These are phyloP conservation scores for Stephania yunnanensis DNA, from an alignment of 164 flowering plant species.

Conservation along the genomic window DNA sequence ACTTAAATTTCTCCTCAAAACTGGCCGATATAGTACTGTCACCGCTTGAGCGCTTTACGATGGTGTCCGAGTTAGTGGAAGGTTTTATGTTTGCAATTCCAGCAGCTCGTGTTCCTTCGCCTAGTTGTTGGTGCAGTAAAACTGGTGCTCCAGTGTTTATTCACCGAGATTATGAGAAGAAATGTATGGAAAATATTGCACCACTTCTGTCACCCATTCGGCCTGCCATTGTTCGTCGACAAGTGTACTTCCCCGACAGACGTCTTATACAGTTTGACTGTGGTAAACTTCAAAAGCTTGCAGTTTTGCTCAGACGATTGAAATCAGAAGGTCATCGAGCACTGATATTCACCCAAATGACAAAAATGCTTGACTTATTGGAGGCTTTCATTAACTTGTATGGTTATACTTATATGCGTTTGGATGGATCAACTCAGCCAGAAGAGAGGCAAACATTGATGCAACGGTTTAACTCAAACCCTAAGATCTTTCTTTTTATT, in stretches of 20 bases:
- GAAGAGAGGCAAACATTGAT: slow-evolving; percentile 95
- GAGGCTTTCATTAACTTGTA: slow-evolving; percentile 93
- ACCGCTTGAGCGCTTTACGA: slow-evolving; percentile 75
- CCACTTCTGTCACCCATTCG: slow-evolving; percentile 82
- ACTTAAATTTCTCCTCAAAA: slow-evolving; percentile 57
- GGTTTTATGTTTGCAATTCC: slow-evolving; percentile 96
- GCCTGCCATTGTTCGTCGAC: slow-evolving; percentile 90
- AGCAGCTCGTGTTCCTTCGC: slow-evolving; percentile 82
- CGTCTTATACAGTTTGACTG: slow-evolving; percentile 97
- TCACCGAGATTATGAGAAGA: slow-evolving; percentile 42
- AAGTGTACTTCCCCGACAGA: slow-evolving; percentile 96
- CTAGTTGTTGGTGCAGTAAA: slow-evolving; percentile 85
- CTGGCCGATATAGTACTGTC: slow-evolving; percentile 72
- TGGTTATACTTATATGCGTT: slow-evolving; percentile 98
- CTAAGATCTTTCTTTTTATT: slow-evolving; percentile 88
- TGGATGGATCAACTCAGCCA: slow-evolving; percentile 97
- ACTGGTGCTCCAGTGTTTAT: slow-evolving; percentile 48
- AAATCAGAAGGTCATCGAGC: slow-evolving; percentile 98
- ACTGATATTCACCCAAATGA: slow-evolving; percentile 96
- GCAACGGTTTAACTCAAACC: slow-evolving; percentile 97
- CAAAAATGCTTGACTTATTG: slow-evolving; percentile 95
- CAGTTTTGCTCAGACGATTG: slow-evolving; percentile 69
- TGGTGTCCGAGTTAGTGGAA: slow-evolving; percentile 63
- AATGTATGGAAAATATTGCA: slow-evolving; percentile 46
- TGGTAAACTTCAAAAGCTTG: slow-evolving; percentile 94